These are phyloP conservation scores for Nakazawaea wickerhamii DNA, from an alignment of 805 yeast genomes.

Conservation along the genomic window DNA sequence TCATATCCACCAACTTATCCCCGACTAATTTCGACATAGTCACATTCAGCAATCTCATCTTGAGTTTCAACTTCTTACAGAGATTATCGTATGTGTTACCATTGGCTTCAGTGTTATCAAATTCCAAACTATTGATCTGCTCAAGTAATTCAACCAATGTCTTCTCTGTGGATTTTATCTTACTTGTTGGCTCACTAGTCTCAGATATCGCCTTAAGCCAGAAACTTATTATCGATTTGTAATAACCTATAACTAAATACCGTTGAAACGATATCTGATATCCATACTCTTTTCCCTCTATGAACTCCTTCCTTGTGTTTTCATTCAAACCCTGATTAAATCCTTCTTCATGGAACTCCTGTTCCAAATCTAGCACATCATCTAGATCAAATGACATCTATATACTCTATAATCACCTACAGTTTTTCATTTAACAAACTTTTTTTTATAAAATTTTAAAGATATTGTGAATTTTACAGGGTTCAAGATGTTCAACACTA, in stretches of 20 bases:
- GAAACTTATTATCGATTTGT: constrained; percentile 39
- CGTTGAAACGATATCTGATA: constrained; percentile 73
- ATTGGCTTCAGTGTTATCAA: constrained; percentile 23
- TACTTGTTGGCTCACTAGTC: constrained; percentile 3
- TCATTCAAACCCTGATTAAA: constrained; percentile 62
- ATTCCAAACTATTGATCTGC: constrained; percentile 14
- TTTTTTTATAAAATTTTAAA: not conserved
- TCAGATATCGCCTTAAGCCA: constrained; percentile 26
- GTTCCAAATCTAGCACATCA: constrained; percentile 54
- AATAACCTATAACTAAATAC: constrained; percentile 66
- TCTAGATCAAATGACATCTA: constrained; percentile 45
- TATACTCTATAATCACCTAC: constrained; percentile 16
- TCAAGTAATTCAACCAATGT: constrained; percentile 4
- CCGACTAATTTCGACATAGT: constrained; percentile 13
- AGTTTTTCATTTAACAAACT: not conserved
- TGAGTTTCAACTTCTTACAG: constrained; percentile 22
- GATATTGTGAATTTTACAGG: not conserved
- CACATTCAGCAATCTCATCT: constrained; percentile 22
- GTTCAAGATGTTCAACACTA: not conserved
- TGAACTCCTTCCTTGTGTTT: constrained; percentile 51
- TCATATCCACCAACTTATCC: constrained; percentile 6
- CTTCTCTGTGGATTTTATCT: constrained; percentile 6
- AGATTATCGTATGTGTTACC: constrained; percentile 23
- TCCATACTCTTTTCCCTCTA: constrained; percentile 84
- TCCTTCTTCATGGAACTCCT: constrained; percentile 62